Evolutionary conservation across 140 eudicot genomes (phyloP).

Genomic region (Flaveria floridana): DNA sequence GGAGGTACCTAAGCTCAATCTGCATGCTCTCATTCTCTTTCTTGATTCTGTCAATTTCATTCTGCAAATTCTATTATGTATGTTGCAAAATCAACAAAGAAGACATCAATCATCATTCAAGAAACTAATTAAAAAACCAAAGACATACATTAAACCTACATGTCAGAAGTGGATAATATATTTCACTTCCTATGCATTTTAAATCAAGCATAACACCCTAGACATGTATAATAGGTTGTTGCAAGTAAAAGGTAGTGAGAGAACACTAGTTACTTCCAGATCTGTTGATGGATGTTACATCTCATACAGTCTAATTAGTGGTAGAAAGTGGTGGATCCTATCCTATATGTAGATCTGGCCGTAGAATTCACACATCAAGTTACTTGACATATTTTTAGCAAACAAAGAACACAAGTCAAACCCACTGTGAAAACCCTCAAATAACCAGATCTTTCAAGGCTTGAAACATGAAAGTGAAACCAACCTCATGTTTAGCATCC

Average conservation of each 20-base stretch:
- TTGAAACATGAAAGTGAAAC: neutral
- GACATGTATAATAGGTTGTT: constrained; percentile 26
- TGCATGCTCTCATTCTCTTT: constrained; percentile 93
- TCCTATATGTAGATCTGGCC: constrained; percentile 68
- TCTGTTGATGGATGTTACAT: constrained; percentile 66
- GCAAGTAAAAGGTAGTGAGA: constrained; percentile 57
- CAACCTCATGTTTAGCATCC: constrained; percentile 98
- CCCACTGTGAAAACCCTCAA: constrained; percentile 30
- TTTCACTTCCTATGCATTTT: neutral
- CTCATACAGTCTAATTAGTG: constrained; percentile 34
- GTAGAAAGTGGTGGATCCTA: constrained; percentile 28
- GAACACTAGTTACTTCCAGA: constrained; percentile 47
- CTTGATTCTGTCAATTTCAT: constrained; percentile 83
- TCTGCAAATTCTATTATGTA: constrained; percentile 55
- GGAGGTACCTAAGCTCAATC: constrained; percentile 71
- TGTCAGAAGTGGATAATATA: constrained; percentile 16
- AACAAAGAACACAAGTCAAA: constrained; percentile 28
- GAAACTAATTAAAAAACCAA: constrained; percentile 1
- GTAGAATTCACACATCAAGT: constrained; percentile 44
- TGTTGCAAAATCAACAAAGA: constrained; percentile 1
- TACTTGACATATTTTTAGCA: constrained; percentile 56
- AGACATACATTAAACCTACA: neutral
- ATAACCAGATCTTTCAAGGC: constrained; percentile 25
- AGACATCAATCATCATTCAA: constrained; percentile 8
- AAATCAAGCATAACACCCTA: constrained; percentile 19